These are phyloP conservation scores for Eutrema salsugineum DNA, from an alignment of 441 rosid species.

Conservation along the genomic window DNA sequence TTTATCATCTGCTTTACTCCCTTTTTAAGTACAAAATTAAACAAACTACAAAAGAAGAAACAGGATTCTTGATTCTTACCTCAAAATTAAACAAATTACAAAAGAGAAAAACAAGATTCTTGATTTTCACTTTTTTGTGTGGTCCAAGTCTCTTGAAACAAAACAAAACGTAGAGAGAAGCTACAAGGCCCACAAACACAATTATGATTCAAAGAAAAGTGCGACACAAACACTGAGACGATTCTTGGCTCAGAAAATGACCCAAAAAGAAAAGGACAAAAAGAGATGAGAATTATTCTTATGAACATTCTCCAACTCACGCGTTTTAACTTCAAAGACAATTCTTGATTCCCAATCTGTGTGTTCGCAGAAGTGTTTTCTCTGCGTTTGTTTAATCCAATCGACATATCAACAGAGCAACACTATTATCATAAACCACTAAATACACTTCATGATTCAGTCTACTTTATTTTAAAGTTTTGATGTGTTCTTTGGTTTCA, in stretches of 20 bases:
- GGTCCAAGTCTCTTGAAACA: slow-evolving; percentile 18
- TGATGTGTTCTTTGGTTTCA: neutral
- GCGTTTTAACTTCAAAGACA: slow-evolving; percentile 3
- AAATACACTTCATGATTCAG: neutral
- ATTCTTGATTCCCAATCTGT: neutral
- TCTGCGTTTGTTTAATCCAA: neutral
- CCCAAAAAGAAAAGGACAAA: slow-evolving; percentile 10
- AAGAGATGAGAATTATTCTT: neutral
- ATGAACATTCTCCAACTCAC: slow-evolving; percentile 7
- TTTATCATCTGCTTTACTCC: neutral
- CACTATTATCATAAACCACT: neutral
- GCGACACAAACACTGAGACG: slow-evolving; percentile 21
- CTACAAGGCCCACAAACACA: slow-evolving; percentile 21
- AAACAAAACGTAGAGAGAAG: slow-evolving; percentile 14
- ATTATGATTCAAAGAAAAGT: slow-evolving; percentile 30
- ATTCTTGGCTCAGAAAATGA: slow-evolving; percentile 16
- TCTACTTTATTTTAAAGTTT: neutral
- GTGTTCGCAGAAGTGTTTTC: neutral
- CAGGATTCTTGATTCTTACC: neutral
- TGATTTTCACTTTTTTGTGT: neutral
- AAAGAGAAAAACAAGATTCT: neutral
- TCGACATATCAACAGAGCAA: neutral
- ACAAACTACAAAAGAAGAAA: neutral
- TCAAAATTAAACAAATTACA: neutral
- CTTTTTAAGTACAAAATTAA: neutral